These are phyloP conservation scores for Dioscorea alata DNA, from an alignment of 106 monocot genomes.

Conservation along the genomic window DNA sequence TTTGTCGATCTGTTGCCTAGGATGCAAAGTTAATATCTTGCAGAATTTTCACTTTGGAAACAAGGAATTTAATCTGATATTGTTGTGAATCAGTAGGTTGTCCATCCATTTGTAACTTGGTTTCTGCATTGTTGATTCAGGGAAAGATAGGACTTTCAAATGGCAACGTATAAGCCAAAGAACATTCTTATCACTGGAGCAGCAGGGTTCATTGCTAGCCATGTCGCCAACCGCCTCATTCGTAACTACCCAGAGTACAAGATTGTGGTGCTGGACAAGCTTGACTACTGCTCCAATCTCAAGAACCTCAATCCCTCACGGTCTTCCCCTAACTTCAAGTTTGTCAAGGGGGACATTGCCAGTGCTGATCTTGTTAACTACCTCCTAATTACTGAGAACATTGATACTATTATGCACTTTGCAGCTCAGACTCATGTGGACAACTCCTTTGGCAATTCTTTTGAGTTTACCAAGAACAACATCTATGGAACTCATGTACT, in stretches of 20 bases:
- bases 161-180: slow-evolving; percentile 61
- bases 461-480: slow-evolving; percentile 96
- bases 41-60: too few species aligned
- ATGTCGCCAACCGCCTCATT: slow-evolving; percentile 75
- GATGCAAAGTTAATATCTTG: too few species aligned
- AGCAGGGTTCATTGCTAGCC: slow-evolving; percentile 90
- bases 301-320: slow-evolving; percentile 69
- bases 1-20: too few species aligned
- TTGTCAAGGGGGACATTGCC: slow-evolving; percentile 86
- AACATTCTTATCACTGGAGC: slow-evolving; percentile 94
- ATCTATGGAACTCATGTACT: slow-evolving; percentile 95
- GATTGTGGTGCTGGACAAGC: slow-evolving; percentile 92
- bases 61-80: too few species aligned
- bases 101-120: neutral
- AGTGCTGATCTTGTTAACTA: slow-evolving; percentile 90
- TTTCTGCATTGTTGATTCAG: neutral
- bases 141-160: neutral
- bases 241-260: slow-evolving; percentile 78
- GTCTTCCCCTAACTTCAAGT: slow-evolving; percentile 70
- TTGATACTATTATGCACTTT: slow-evolving; percentile 74
- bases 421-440: slow-evolving; percentile 76
- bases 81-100: neutral
- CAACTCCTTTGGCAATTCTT: slow-evolving; percentile 92
- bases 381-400: slow-evolving; percentile 58
- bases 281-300: slow-evolving; percentile 91